Percentiles rank a stretch among this genome's conserved stretches.
phyloP scores from a whole-genome alignment of 2,329 filamentous ascomycete genomes.

The Neonectria magnoliae region DNA sequence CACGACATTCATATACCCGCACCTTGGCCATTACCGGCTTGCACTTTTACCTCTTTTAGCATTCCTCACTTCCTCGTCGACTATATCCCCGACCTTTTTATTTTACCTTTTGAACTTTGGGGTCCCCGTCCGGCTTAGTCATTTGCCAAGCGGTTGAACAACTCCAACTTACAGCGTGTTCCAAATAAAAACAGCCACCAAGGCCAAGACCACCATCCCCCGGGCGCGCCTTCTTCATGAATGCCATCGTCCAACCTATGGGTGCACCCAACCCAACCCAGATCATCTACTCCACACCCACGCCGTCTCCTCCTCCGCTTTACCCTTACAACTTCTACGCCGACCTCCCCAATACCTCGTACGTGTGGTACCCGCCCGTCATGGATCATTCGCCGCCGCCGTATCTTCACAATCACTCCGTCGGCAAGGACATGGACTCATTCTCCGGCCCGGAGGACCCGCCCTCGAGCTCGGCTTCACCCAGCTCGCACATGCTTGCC shows the following conservation, averaged over 20 bases:
- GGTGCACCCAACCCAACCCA: constrained; percentile 21
- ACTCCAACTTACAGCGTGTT: constrained; percentile 6
- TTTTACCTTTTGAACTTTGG: not conserved
- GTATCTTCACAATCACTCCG: constrained; percentile 11
- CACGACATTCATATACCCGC: not conserved
- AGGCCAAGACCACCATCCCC: constrained; percentile 7
- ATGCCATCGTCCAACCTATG: constrained; percentile 17
- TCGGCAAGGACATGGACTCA: constrained; percentile 27
- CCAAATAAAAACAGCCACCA: constrained; percentile 8
- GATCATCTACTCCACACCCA: constrained; percentile 21
- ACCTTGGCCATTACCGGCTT: not conserved
- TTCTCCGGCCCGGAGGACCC: constrained; percentile 30
- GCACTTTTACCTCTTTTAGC: not conserved
- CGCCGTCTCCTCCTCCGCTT: constrained; percentile 25
- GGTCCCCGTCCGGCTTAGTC: not conserved
- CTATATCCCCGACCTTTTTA: not conserved
- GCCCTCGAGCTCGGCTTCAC: constrained; percentile 38
- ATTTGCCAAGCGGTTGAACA: not conserved
- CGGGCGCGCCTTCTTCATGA: constrained; percentile 22
- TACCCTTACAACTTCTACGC: constrained; percentile 34
- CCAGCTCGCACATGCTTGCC: constrained; percentile 32
- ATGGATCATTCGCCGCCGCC: constrained; percentile 25
- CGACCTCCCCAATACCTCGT: constrained; percentile 15
- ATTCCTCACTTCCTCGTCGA: not conserved
- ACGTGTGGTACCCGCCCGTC: constrained; percentile 32